These are phyloP conservation scores for Chloromonas sp. DNA, from an alignment of 163 green algal genomes.

Conservation along the genomic window DNA sequence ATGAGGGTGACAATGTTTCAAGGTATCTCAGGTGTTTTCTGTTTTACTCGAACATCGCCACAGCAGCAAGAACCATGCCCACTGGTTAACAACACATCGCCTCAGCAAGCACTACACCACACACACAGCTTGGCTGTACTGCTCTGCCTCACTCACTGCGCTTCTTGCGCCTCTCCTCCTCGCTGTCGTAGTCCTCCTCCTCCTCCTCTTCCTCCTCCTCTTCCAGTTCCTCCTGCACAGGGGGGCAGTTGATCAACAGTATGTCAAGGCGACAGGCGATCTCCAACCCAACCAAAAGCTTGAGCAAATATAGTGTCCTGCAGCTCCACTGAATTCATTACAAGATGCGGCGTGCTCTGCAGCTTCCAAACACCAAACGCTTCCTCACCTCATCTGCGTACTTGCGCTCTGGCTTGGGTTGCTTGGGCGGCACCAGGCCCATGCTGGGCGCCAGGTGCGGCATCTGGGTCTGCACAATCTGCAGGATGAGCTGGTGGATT, in stretches of 20 bases:
- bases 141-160: background rate
- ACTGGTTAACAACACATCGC: background rate
- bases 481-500: slow-evolving; percentile 2
- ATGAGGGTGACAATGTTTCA: background rate
- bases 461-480: slow-evolving; percentile 9
- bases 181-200: slow-evolving; percentile 8
- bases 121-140: background rate
- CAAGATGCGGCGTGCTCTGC: too few species aligned
- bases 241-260: too few species aligned
- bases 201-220: slow-evolving; percentile 8
- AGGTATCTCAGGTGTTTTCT: background rate
- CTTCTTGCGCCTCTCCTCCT: slow-evolving; percentile 4
- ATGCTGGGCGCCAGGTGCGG: background rate
- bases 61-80: too few species aligned
- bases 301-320: too few species aligned
- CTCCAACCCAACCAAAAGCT: too few species aligned
- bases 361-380: too few species aligned
- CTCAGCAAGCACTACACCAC: background rate
- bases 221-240: background rate
- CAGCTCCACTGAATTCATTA: too few species aligned
- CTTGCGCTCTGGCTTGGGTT: slow-evolving; percentile 9
- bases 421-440: background rate
- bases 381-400: slow-evolving; percentile 8
- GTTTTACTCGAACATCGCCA: background rate
- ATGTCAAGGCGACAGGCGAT: too few species aligned